Conservation (phyloP, 495 filamentous ascomycete genomes). For the Aspergillus ellipticus region DNA sequence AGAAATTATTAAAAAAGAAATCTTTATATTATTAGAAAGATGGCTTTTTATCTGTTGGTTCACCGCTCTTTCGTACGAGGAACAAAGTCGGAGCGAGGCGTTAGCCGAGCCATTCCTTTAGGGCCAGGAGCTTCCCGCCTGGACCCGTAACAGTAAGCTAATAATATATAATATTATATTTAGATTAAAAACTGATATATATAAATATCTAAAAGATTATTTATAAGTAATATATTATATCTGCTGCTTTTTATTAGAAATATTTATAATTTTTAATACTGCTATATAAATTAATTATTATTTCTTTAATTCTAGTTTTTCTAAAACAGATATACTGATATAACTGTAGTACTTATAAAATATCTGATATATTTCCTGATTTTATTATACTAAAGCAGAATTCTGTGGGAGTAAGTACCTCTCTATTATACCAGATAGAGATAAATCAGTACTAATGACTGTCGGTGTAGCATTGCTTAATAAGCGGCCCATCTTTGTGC, state of each 20-base stretch:
- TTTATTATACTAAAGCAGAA: not conserved
- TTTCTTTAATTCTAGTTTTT: not conserved
- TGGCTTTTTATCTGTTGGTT: too few species aligned
- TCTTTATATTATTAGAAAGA: too few species aligned
- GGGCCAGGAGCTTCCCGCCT: too few species aligned
- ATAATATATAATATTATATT: not conserved
- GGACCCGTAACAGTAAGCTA: not conserved
- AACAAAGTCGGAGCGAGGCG: too few species aligned
- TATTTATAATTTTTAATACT: not conserved
- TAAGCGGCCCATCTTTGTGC: conserved; percentile 47
- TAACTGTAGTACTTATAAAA: not conserved
- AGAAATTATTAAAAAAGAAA: too few species aligned
- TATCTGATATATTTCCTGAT: not conserved
- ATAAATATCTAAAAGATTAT: not conserved
- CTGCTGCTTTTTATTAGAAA: not conserved
- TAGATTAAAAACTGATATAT: not conserved
- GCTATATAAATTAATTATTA: not conserved
- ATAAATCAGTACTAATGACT: not conserved
- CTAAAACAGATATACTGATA: not conserved
- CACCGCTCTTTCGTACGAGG: too few species aligned
- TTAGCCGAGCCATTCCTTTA: too few species aligned
- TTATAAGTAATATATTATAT: not conserved
- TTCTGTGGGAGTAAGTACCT: not conserved
- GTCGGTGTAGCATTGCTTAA: conserved; percentile 39
- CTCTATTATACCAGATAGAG: not conserved